Conservation (phyloP, 148 eudicot species). For the Rhododendron griersonianum region DNA sequence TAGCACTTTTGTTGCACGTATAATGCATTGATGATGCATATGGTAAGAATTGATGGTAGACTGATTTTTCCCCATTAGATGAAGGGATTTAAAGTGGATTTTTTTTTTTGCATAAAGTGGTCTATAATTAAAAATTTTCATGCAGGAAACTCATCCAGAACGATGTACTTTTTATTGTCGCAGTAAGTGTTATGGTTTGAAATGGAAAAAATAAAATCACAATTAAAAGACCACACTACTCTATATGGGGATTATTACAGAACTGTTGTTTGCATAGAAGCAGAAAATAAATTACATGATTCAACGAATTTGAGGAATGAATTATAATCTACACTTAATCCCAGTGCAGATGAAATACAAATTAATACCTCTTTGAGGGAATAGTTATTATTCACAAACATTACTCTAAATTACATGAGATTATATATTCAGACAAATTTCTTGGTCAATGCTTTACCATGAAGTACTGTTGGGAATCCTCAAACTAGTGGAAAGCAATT, state of each 20-base stretch:
- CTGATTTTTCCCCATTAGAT: neutral
- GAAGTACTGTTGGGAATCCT: neutral
- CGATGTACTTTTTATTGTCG: neutral
- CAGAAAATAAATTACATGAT: neutral
- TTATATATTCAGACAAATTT: neutral
- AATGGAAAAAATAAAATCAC: neutral
- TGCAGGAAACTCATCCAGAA: neutral
- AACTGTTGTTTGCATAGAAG: neutral
- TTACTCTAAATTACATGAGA: neutral
- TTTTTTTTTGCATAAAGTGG: neutral
- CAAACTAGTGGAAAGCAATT: neutral
- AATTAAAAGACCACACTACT: neutral
- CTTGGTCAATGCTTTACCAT: neutral
- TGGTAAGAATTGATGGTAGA: neutral
- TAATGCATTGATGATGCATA: neutral
- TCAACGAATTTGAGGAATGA: neutral
- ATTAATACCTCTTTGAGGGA: neutral
- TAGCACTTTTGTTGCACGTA: neutral
- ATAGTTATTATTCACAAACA: neutral
- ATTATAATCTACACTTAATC: neutral
- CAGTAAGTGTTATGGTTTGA: neutral
- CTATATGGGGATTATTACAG: neutral
- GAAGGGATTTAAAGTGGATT: neutral
- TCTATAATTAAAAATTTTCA: neutral
- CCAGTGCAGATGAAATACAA: neutral